Evolutionary conservation across 2,329 filamentous ascomycete species (phyloP), one percentile per base, ranked within the genome.

Genomic region (Cryphonectria japonica): DNA sequence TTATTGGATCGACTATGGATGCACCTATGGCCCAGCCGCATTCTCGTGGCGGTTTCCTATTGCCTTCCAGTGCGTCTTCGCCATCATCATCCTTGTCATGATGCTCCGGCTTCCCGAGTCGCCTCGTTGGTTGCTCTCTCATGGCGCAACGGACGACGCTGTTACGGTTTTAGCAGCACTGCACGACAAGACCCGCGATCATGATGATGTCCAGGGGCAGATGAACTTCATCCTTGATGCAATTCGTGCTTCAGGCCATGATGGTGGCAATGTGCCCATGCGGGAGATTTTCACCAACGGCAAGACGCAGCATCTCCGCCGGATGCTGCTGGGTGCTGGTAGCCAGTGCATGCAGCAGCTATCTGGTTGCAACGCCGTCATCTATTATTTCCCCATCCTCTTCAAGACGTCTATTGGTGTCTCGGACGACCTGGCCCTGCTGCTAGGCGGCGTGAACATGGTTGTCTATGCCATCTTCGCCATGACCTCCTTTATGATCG

Each of bases 381-480:
- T 79, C 9, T 85, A 85, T 76, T 87, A 86, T 75, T 82, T 82
- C 0, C 83, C 84, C 0, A 83, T 82, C 0, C 78, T 87, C 1
- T 86, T 86, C 73, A 74, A 79, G 34, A 32, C 73, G 6, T 76
- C 73, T 0, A 75, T 78, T 72, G 74, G 73, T n/a, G 76, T 77
- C 22, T 72, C 70, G 3, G 71, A 77, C 22, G 74, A 76, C 50
- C 77, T 82, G 75, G 82, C 85, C n/a, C 80, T 88, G 11, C 79
- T 87, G 57, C 82, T 88, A 0, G 86, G 86, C 0, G 83, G 80
- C 32, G 78, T 82, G 77, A 87, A 87, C 74, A 80, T 86, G 64
- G 82, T 88, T 69, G 82, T 89, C 67, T 91, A 89, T 76, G 87
- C 84, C 61, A 83, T 87, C 71, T 87, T 87, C 72, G 86, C 87